These are phyloP conservation scores for Globisporangium uncinulatum DNA, from an alignment of 352 stramenopile genomes.

Conservation along the genomic window DNA sequence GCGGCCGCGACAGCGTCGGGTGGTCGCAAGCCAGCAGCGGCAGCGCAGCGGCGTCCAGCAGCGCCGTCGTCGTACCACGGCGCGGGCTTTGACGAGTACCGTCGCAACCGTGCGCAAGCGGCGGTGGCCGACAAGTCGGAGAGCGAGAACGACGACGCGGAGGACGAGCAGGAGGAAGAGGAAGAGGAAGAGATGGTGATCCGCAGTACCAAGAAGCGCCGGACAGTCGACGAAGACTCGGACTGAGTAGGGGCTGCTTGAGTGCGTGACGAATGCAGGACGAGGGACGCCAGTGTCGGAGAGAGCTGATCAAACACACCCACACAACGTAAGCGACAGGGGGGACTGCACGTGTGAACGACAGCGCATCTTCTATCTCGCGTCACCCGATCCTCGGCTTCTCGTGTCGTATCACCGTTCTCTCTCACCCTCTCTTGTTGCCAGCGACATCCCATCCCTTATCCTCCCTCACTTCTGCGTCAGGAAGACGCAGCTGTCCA, in stretches of 20 bases:
- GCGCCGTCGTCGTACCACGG: slow-evolving; percentile 34
- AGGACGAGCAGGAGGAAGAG: slow-evolving; percentile 69
- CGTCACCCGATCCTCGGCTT: background rate
- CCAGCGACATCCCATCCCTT: background rate
- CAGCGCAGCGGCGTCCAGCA: slow-evolving; percentile 23
- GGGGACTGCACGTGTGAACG: background rate
- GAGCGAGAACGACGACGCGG: slow-evolving; percentile 55
- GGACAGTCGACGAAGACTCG: slow-evolving; percentile 81
- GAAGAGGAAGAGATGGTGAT: slow-evolving; percentile 74
- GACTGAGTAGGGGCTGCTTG: slow-evolving; percentile 35
- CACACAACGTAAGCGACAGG: too few relatives aligned
- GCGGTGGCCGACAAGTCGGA: slow-evolving; percentile 45
- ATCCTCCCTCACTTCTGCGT: slow-evolving; percentile 35
- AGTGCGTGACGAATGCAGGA: too few relatives aligned
- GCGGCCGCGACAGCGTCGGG: slow-evolving; percentile 8
- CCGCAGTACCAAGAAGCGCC: slow-evolving; percentile 69
- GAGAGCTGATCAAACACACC: too few relatives aligned
- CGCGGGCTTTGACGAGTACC: slow-evolving; percentile 81
- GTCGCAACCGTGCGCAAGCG: slow-evolving; percentile 40
- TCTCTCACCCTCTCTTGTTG: background rate
- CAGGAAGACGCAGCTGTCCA: slow-evolving; percentile 78
- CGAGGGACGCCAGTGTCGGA: too few relatives aligned
- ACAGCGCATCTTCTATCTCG: background rate
- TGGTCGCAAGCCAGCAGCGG: slow-evolving; percentile 21
- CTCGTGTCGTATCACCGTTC: slow-evolving; percentile 1